Base-by-base conservation (phyloP, 139 green algal species). In the Axilococcus clingmanii region DNA sequence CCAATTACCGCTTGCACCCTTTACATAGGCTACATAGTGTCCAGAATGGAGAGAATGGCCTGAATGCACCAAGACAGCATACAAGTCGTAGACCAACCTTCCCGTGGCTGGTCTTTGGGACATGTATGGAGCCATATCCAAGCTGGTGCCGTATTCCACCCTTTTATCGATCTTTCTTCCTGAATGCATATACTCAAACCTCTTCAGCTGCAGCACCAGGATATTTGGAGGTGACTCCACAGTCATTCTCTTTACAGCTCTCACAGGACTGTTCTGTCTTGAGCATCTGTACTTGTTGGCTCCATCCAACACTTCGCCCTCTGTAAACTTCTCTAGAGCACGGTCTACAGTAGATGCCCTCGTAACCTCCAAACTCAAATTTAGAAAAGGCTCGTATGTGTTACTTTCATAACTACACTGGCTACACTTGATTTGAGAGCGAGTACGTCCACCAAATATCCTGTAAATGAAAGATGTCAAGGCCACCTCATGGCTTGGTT, bases 1-100 rank as follows among this genome's bases (percentile, higher is more conserved):
- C 91, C 91, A 98, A 25, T 82, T 63, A 14, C 84, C 84, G 43
- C 72, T 82, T 40, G 62, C 54, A 19, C 69, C 69, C n/a, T 79
- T 79, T 19, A 94, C 81, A 52, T 82, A 97, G 55, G 66, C 81
- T 58, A 79, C 83, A 63, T 96, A 96, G 71, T 96, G 88, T 5
- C 88, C 88, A 24, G 63, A 80, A 66, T 93, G 81, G 55, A 89
- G 60, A 14, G 49, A 77, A 70, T 87, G 68, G 1, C 88, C 88
- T 4, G 71, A 57, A 58, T 96, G 88, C 28, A 96, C 87, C n/a
- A 96, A 70, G 40, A 96, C 85, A 3, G 49, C 83, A 52, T 86
- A 94, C 56, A 96, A 74, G 40, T 85, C 63, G 55, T 95, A 95
- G 48, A 74, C 32, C 40, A 71, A 57, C 20, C 12, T 24, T 3